Base-by-base conservation (phyloP, 257 asterid species). In the Solanum chiquidenum region DNA sequence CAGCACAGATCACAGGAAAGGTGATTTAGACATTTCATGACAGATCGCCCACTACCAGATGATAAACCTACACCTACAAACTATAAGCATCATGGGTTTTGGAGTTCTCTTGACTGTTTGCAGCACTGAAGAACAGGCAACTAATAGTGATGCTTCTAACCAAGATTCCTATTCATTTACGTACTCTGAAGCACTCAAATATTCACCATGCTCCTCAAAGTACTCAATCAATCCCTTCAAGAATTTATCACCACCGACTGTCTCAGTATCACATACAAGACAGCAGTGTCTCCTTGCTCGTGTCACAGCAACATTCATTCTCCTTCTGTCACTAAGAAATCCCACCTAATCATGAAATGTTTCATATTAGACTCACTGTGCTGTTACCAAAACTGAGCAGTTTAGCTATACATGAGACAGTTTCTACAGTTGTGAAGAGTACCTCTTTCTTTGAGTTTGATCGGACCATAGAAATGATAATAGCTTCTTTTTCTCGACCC, bases 231-330 rank as follows among this genome's bases (percentile, higher is more conserved):
- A 89, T 64, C 96, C 93, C 89, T 95, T 95, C 93, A 97, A 93
- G 91, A 97, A 97, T 87, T 91, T 94, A 87, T 97, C 98, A n/a
- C 98, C 90, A 60, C 90, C 93, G 86, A 95, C 99, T 73, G 99
- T 97, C 92, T 95, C 99, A 3, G 98, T 93, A 91, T 95, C 98
- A n/a, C 99, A 95, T 80, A 95, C 94, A 55, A 97, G 90, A 92
- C 99, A 94, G 58, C 99, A 97, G 83, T 95, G 98, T 85, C 99
- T 93, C 93, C 99, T 95, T 85, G 99, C 98, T 88, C 99, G 95
- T 7, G 99, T 95, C 90, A 97, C 99, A 16, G 98, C 99, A 34
- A 95, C 99, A 90, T 97, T 97, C 99, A 95, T 95, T 91, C 99
- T 93, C 91, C 99, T 92, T 34, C 89, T 95, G 86, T 97, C 99